Percentiles rank a stretch among this genome's conserved stretches.
Evolutionary conservation across 2,329 filamentous ascomycete genomes (phyloP).

Genomic region (Amylocarpus encephaloides): DNA sequence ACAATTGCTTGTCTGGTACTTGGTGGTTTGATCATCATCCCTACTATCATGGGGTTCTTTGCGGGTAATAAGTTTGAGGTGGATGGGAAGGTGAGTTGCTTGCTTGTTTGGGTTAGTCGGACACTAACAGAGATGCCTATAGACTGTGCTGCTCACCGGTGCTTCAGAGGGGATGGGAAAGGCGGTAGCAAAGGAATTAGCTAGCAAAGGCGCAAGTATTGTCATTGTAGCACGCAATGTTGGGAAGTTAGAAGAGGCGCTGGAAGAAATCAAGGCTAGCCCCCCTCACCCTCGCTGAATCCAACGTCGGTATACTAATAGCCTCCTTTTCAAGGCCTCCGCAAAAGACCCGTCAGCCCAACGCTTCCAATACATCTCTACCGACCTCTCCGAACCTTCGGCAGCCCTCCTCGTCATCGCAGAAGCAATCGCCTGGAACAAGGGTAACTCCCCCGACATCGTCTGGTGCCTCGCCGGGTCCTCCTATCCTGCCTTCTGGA

Average conservation of each 20-base stretch:
- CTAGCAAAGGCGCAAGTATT: conserved; percentile 78
- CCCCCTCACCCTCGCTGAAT: neutral
- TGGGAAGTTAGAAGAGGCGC: conserved; percentile 64
- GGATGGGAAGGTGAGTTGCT: conserved; percentile 63
- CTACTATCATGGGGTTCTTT: conserved; percentile 59
- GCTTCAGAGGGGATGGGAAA: conserved; percentile 90
- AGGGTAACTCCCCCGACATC: conserved; percentile 65
- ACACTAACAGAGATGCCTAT: conserved; percentile 7
- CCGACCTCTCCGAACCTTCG: conserved; percentile 66
- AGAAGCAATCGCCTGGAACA: conserved; percentile 74
- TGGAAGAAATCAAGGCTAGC: conserved; percentile 58
- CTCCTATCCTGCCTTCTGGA: conserved; percentile 67
- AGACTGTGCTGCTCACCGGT: conserved; percentile 88
- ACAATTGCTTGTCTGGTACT: conserved; percentile 12
- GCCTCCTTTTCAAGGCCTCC: conserved; percentile 42
- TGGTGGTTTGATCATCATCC: conserved; percentile 27
- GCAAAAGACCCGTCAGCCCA: conserved; percentile 63
- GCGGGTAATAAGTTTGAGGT: conserved; percentile 75
- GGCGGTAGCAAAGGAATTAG: conserved; percentile 65
- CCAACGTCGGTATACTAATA: conserved; percentile 7
- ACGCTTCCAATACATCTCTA: conserved; percentile 75
- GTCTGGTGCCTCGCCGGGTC: conserved; percentile 87
- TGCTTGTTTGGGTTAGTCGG: neutral
- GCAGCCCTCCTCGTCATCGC: conserved; percentile 66
- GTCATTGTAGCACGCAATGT: conserved; percentile 77